A percentile compares a stretch with the other conserved stretches of the same genome.
Evolutionary conservation across 345 rosid genomes (phyloP).

Genomic region (Moricandia moricandioides): DNA sequence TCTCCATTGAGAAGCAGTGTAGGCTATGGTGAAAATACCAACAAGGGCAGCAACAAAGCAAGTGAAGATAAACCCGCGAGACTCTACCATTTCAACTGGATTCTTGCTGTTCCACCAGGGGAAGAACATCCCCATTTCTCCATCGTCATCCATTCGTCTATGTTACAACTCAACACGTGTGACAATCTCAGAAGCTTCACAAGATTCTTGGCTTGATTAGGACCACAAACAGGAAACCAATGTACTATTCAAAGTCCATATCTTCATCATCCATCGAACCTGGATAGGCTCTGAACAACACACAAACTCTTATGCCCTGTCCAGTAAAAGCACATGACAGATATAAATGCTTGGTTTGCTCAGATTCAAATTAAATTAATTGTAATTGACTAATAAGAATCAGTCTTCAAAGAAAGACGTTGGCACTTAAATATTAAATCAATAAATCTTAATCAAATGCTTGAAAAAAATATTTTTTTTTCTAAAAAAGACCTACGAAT

Average conservation of each 20-base stretch:
- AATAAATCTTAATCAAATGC: not conserved
- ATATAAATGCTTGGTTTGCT: not conserved
- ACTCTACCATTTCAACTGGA: slow-evolving; percentile 30
- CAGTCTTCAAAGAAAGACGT: slow-evolving; percentile 4
- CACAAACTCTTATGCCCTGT: not conserved
- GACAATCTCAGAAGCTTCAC: not conserved
- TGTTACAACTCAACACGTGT: not conserved
- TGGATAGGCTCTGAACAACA: not conserved
- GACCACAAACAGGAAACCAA: slow-evolving; percentile 1
- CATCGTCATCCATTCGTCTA: slow-evolving; percentile 59
- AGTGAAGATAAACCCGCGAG: slow-evolving; percentile 46
- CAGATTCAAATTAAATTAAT: not conserved
- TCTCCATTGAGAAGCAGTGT: slow-evolving; percentile 72
- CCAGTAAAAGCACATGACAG: too few relatives aligned
- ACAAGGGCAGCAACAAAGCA: slow-evolving; percentile 68
- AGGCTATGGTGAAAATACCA: slow-evolving; percentile 79
- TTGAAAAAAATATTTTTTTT: too few relatives aligned
- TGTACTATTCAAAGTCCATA: slow-evolving; percentile 4
- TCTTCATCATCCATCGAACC: slow-evolving; percentile 18
- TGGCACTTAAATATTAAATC: not conserved
- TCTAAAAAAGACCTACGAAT: too few relatives aligned
- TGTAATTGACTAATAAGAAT: not conserved
- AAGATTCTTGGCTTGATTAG: slow-evolving; percentile 10
- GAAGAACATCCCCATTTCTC: slow-evolving; percentile 36
- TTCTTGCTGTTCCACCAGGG: slow-evolving; percentile 44